These are phyloP conservation scores for Purshia tridentata DNA, from an alignment of 306 rosid genomes.

Conservation along the genomic window DNA sequence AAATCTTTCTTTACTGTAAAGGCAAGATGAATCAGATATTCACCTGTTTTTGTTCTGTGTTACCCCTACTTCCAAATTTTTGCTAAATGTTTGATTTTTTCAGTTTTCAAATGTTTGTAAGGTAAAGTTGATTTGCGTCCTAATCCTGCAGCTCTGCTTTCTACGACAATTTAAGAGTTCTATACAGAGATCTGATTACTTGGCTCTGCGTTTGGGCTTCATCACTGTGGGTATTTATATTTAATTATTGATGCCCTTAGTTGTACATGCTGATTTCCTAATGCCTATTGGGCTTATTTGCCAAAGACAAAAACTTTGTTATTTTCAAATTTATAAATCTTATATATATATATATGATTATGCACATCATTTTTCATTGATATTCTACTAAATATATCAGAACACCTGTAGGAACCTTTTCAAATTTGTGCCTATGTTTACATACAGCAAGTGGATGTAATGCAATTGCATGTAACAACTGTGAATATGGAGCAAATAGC, in stretches of 20 bases:
- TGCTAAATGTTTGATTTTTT: not conserved
- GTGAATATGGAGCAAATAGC: too few relatives aligned
- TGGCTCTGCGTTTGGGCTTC: conserved; percentile 96
- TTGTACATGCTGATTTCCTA: not conserved
- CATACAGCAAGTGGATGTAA: too few relatives aligned
- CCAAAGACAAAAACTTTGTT: not conserved
- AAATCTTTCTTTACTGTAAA: not conserved
- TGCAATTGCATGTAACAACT: too few relatives aligned
- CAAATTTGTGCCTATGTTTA: too few relatives aligned
- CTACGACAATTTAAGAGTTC: conserved; percentile 87
- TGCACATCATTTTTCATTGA: too few relatives aligned
- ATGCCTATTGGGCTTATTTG: conserved; percentile 5
- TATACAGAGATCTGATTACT: conserved; percentile 75
- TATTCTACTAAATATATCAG: too few relatives aligned
- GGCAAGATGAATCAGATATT: not conserved
- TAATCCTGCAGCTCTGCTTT: conserved; percentile 80
- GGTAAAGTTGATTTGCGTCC: conserved; percentile 25
- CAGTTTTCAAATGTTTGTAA: conserved; percentile 9
- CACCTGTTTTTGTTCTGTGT: not conserved
- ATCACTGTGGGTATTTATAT: conserved; percentile 57
- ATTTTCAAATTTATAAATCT: too few relatives aligned
- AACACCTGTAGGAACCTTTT: too few relatives aligned
- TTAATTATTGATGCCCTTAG: conserved; percentile 16
- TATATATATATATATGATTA: too few relatives aligned
- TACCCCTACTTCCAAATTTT: not conserved